phyloP scores from a whole-genome alignment of 441 rosid species.

The Omphalea diandra region DNA sequence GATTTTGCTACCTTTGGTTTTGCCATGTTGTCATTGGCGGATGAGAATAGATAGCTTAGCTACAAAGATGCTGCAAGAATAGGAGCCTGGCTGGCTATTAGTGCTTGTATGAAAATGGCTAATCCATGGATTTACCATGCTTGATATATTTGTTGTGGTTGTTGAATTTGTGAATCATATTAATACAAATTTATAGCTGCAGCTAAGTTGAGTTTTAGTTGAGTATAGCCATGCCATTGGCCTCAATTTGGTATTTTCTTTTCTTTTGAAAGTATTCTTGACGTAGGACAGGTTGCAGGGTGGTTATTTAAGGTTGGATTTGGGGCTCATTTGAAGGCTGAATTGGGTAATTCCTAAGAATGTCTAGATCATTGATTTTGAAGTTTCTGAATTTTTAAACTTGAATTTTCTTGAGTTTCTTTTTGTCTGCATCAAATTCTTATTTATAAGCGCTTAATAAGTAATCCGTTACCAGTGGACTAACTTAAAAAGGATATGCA shows the following conservation, averaged over 20 bases:
- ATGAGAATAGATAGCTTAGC: background rate
- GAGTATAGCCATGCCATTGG: background rate
- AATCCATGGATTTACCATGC: background rate
- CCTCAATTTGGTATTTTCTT: background rate
- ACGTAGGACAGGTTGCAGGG: too few relatives aligned
- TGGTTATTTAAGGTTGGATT: too few relatives aligned
- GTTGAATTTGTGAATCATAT: background rate
- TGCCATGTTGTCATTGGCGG: background rate
- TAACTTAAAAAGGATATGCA: too few relatives aligned
- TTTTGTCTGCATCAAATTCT: too few relatives aligned
- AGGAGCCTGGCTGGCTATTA: background rate
- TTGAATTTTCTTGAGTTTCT: too few relatives aligned
- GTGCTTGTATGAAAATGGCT: background rate
- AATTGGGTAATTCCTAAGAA: too few relatives aligned
- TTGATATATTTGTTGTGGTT: background rate
- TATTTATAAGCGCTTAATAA: too few relatives aligned
- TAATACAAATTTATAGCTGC: background rate
- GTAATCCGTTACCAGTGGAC: too few relatives aligned
- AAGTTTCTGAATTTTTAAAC: too few relatives aligned
- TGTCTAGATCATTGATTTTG: too few relatives aligned
- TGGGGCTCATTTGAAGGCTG: too few relatives aligned
- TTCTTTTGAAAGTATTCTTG: background rate
- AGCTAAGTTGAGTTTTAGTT: background rate
- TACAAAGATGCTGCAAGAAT: background rate
- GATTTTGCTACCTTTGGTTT: background rate